These are phyloP conservation scores for Coelastrella sp. DNA, from an alignment of 139 green algal genomes.

Conservation along the genomic window DNA sequence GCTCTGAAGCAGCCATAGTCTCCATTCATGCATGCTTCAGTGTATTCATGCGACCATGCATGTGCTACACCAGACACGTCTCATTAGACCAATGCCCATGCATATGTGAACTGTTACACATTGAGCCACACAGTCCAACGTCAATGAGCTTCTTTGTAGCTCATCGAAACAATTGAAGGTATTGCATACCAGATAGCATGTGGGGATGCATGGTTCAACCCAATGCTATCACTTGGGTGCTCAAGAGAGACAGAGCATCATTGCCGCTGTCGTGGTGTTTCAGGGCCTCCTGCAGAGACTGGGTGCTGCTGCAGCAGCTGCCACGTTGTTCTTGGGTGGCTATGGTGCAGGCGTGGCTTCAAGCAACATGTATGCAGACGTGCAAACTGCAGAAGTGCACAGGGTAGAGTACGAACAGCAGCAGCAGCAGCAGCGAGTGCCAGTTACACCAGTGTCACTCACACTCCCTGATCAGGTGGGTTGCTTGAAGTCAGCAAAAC, in stretches of 20 bases:
- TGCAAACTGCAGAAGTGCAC: slow-evolving; percentile 3
- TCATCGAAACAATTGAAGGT: background rate
- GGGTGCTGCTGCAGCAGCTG: slow-evolving; percentile 3
- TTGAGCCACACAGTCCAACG: background rate
- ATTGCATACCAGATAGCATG: background rate
- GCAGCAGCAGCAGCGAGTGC: background rate
- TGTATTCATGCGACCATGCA: too few relatives aligned
- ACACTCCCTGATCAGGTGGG: slow-evolving; percentile 35
- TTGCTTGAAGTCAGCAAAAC: too few relatives aligned
- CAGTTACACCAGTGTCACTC: slow-evolving; percentile 19
- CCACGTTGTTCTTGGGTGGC: slow-evolving; percentile 27
- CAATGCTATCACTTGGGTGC: too few relatives aligned
- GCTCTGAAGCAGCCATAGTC: too few relatives aligned
- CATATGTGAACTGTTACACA: too few relatives aligned
- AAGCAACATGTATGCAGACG: slow-evolving; percentile 22
- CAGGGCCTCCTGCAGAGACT: background rate
- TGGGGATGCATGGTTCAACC: too few relatives aligned
- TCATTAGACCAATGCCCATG: too few relatives aligned
- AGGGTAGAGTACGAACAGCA: background rate
- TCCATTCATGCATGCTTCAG: too few relatives aligned
- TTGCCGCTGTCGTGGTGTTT: background rate
- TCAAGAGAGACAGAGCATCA: too few relatives aligned
- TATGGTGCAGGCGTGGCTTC: slow-evolving; percentile 23
- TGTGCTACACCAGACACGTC: too few relatives aligned
- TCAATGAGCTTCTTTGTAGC: background rate